Conservation (phyloP, 345 rosid species). For the Barbarea vulgaris region DNA sequence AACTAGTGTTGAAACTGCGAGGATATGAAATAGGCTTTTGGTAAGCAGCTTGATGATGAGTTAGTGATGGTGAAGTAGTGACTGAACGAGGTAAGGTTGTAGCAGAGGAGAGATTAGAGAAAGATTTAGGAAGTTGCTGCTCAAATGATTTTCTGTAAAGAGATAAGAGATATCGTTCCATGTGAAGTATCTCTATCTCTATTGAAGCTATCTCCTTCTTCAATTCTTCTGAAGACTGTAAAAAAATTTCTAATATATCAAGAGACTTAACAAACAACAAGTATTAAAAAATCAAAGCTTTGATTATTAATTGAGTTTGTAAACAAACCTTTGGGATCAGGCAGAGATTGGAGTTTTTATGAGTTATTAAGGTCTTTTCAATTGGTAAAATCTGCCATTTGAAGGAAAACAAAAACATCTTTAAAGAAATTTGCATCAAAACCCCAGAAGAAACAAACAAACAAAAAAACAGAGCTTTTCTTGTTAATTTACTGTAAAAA, state of each 20-base stretch:
- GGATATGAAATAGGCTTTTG: slow-evolving; percentile 45
- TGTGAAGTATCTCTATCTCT: slow-evolving; percentile 66
- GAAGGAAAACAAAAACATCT: background rate
- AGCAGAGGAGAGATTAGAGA: slow-evolving; percentile 41
- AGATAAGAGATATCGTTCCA: slow-evolving; percentile 71
- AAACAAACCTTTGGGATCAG: slow-evolving; percentile 27
- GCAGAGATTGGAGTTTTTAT: slow-evolving; percentile 37
- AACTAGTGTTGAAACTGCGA: slow-evolving; percentile 44
- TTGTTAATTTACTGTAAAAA: background rate
- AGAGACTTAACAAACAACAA: background rate
- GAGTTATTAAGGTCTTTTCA: slow-evolving; percentile 41
- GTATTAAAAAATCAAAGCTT: background rate
- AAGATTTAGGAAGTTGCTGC: slow-evolving; percentile 46
- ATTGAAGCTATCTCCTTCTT: slow-evolving; percentile 67
- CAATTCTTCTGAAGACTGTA: slow-evolving; percentile 64
- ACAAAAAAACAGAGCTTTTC: slow-evolving; percentile 10
- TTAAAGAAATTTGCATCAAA: slow-evolving; percentile 18
- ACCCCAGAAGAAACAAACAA: background rate
- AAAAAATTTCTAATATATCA: background rate
- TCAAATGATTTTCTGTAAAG: slow-evolving; percentile 70
- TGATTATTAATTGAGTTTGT: background rate
- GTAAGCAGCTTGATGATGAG: slow-evolving; percentile 44
- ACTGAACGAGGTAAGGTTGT: slow-evolving; percentile 33
- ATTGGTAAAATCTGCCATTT: slow-evolving; percentile 47
- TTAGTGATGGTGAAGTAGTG: slow-evolving; percentile 37